These are phyloP conservation scores for Salvia miltiorrhiza DNA, from an alignment of 257 asterid species.

Conservation along the genomic window DNA sequence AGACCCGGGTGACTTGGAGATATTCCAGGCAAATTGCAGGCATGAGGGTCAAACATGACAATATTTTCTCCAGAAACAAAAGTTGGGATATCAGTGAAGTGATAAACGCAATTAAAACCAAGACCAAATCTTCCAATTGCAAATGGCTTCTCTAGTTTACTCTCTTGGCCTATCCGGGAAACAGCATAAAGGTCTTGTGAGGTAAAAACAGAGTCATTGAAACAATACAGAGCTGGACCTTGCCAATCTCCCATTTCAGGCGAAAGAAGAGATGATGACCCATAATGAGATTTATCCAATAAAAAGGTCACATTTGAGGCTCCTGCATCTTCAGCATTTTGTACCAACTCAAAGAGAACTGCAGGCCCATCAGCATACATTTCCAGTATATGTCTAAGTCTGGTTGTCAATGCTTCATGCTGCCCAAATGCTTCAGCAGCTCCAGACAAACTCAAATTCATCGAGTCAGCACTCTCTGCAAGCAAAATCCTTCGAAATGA, in stretches of 20 bases:
- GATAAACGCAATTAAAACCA: conserved; percentile 92
- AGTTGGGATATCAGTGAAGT: conserved; percentile 87
- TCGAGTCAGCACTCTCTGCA: conserved; percentile 94
- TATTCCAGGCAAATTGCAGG: conserved; percentile 88
- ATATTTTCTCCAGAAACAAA: conserved; percentile 97
- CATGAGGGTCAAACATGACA: conserved; percentile 98
- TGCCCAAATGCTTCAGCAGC: conserved; percentile 99
- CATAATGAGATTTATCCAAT: conserved; percentile 91
- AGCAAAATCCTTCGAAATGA: conserved; percentile 88
- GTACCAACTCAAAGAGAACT: conserved; percentile 89
- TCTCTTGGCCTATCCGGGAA: conserved; percentile 98
- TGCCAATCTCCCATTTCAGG: conserved; percentile 99
- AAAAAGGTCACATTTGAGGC: conserved; percentile 82
- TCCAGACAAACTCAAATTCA: conserved; percentile 95
- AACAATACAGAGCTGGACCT: conserved; percentile 97
- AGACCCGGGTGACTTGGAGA: conserved; percentile 98
- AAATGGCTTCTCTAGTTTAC: conserved; percentile 92
- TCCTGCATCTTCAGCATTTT: conserved; percentile 97
- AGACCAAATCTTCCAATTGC: conserved; percentile 98
- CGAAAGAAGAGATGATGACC: conserved; percentile 88
- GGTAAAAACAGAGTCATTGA: conserved; percentile 89
- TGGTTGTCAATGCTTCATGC: conserved; percentile 93
- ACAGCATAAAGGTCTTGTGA: conserved; percentile 95
- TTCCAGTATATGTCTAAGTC: conserved; percentile 94
- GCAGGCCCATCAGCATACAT: conserved; percentile 99